Evolutionary conservation across 345 rosid genomes (phyloP).

Genomic region (Gossypium mustelinum): DNA sequence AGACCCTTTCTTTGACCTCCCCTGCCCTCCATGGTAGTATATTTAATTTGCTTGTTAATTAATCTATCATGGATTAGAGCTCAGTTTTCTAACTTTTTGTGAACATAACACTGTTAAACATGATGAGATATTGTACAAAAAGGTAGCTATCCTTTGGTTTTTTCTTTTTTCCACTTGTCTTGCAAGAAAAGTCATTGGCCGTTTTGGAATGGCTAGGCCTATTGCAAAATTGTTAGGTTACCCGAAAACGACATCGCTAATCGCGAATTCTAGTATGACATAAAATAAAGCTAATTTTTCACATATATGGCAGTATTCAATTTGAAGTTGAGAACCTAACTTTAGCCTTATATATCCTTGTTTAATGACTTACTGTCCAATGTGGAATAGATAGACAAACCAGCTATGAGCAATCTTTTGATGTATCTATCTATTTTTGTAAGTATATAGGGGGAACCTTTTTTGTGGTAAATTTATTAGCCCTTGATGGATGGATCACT

Average conservation of each 20-base stretch:
- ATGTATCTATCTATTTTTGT: neutral
- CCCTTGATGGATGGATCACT: conserved; percentile 23
- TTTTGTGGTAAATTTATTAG: conserved; percentile 6
- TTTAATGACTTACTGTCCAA: neutral
- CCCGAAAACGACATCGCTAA: neutral
- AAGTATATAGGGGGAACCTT: neutral
- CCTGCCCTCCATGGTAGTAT: neutral
- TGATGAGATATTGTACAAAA: neutral
- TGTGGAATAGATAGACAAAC: neutral
- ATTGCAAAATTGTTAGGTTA: neutral
- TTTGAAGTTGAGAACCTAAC: conserved; percentile 10
- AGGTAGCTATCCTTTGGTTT: neutral
- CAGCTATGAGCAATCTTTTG: neutral
- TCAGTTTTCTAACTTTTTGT: neutral
- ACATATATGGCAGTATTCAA: neutral
- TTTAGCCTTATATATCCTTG: neutral
- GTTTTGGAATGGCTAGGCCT: neutral
- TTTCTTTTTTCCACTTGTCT: neutral
- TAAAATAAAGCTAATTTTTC: neutral
- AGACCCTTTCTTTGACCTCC: neutral
- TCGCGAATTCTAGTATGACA: neutral
- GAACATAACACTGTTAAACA: neutral
- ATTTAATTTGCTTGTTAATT: neutral
- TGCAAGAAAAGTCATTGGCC: neutral
- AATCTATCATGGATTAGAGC: too few relatives aligned